phyloP scores from a whole-genome alignment of 2,329 filamentous ascomycete genomes.

The Trichophyton rubrum region DNA sequence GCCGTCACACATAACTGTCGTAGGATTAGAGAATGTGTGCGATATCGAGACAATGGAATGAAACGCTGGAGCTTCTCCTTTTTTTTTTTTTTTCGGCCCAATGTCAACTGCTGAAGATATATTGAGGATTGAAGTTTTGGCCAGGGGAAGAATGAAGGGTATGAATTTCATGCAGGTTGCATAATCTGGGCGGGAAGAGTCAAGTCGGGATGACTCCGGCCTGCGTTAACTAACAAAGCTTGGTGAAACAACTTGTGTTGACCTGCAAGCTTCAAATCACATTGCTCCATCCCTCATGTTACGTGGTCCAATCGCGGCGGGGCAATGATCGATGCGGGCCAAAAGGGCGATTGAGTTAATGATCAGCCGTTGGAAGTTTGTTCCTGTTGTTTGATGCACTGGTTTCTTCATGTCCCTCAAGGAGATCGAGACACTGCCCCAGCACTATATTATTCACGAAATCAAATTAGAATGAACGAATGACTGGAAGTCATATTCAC shows the following conservation, averaged over 20 bases:
- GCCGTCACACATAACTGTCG: background rate
- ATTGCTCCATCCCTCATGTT: conserved; percentile 1
- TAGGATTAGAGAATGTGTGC: conserved; percentile 2
- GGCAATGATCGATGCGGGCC: background rate
- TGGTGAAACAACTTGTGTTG: conserved; percentile 1
- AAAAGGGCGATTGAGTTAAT: background rate
- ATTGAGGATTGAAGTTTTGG: background rate
- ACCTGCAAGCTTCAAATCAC: conserved; percentile 1
- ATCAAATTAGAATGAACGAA: background rate
- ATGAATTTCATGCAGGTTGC: background rate
- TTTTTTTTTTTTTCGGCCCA: background rate
- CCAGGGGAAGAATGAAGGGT: background rate
- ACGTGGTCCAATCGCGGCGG: background rate
- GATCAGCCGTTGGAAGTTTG: background rate
- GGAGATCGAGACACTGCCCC: conserved; percentile 13
- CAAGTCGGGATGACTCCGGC: background rate
- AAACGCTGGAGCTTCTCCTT: background rate
- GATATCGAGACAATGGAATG: background rate
- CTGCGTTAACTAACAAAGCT: background rate
- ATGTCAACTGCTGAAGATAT: background rate
- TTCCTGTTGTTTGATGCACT: background rate
- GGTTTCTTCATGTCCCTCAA: conserved; percentile 5
- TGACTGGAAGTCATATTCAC: conserved; percentile 20
- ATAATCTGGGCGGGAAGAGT: background rate
- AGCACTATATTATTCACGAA: conserved; percentile 7